Evolutionary conservation across 1,284 basidiomycete genomes (phyloP), one percentile per base, ranked within the genome.

Genomic region (Veloboletus limbatus): DNA sequence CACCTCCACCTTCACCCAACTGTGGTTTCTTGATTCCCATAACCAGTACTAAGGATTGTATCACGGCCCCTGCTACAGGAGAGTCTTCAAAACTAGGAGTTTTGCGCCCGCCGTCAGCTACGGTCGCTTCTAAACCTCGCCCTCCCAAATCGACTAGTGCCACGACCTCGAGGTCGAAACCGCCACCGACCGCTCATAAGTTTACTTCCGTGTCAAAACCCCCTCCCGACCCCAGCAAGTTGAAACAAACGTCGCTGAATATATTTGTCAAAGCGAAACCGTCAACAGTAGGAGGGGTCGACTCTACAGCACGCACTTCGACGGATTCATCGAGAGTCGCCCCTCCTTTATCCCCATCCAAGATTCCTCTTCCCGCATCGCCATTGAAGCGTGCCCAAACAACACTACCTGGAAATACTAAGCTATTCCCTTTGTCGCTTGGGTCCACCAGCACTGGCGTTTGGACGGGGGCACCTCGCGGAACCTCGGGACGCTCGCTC

Each of bases 171-270:
- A 58, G 40, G 39, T 31, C 20, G 8, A 59, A 49, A 34, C 31
- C 33, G 8, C 26, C 44, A 16, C 7, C 27, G 1, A 20, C 28
- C 4, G 6, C 26, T 13, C 47, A 20, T 18, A 47, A 44, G 14
- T 38, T 56, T 8, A n/a, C 48, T 31, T 53, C 58, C 6, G 22
- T 41, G 13, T 51, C 42, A 7, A 62, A 53, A 32, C 36, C 35
- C 11, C 34, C 42, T 4, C 32, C 36, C 2, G 49, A 60, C 30
- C 3, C 41, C 17, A 40, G 18, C 37, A 67, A 61, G 24, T 44
- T 60, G 14, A 67, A 33, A 48, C 62, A 68, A 38, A 14, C 44
- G 2, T 68, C 66, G 3, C 52, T 68, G 8, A 38, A 43, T 26
- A 5, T 27, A 13, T 67, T 67, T n/a, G 24, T 66, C 4, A 66